Evolutionary conservation across 352 stramenopile genomes (phyloP).

Genomic region (Aphanomyces invadans): DNA sequence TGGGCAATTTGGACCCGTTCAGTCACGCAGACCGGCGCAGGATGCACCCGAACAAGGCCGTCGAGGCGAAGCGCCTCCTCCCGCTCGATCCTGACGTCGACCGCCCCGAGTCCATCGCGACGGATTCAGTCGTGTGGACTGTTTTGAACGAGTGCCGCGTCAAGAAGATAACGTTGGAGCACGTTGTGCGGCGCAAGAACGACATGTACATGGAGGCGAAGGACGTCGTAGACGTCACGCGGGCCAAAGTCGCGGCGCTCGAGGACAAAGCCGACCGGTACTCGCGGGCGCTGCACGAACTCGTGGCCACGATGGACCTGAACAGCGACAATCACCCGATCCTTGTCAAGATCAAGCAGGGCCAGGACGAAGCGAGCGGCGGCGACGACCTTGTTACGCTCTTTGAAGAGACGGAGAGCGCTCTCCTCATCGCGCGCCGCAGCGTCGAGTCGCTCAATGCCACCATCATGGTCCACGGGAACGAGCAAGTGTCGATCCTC

Average conservation of each 20-base stretch:
- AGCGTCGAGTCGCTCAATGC: slow-evolving; percentile 84
- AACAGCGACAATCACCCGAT: slow-evolving; percentile 59
- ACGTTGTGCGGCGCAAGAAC: slow-evolving; percentile 39
- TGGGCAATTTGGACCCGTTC: slow-evolving; percentile 51
- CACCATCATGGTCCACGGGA: slow-evolving; percentile 76
- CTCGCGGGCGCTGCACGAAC: slow-evolving; percentile 26
- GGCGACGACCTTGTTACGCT: slow-evolving; percentile 44
- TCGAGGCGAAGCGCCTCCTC: slow-evolving; percentile 32
- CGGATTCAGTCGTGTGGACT: slow-evolving; percentile 62
- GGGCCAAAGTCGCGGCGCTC: slow-evolving; percentile 34
- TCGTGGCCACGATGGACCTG: slow-evolving; percentile 30
- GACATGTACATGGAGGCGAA: slow-evolving; percentile 52
- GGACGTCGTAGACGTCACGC: slow-evolving; percentile 38
- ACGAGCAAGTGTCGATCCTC: slow-evolving; percentile 80
- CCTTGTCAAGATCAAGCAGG: slow-evolving; percentile 86
- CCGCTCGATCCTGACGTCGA: slow-evolving; percentile 67
- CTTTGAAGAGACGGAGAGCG: slow-evolving; percentile 32
- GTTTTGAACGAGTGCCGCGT: slow-evolving; percentile 51
- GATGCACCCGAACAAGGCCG: slow-evolving; percentile 26
- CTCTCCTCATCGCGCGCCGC: slow-evolving; percentile 64
- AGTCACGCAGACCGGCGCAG: slow-evolving; percentile 37
- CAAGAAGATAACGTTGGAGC: slow-evolving; percentile 60
- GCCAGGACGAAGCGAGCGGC: slow-evolving; percentile 77
- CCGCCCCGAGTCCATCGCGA: slow-evolving; percentile 47
- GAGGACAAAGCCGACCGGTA: slow-evolving; percentile 29